Conservation (phyloP, 176 grass and related monocot species). For the Avena sativa region DNA sequence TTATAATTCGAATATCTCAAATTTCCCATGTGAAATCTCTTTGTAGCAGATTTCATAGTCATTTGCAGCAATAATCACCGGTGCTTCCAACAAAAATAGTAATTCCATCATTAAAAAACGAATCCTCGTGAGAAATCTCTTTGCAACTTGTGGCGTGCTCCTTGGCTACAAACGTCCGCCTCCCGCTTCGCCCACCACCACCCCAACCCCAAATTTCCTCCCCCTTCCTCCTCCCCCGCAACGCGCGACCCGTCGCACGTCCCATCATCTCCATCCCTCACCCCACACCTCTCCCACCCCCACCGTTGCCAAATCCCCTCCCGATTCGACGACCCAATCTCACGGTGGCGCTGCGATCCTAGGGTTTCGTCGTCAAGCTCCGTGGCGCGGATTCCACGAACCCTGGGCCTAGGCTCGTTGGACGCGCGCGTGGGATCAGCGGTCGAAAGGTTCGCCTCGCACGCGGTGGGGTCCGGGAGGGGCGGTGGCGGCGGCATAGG, state of each 20-base stretch:
- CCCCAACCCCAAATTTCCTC: background rate
- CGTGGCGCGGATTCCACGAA: background rate
- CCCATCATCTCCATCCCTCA: background rate
- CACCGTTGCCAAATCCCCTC: background rate
- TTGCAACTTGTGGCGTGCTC: background rate
- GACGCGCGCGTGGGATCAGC: background rate
- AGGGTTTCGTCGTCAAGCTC: constrained; percentile 29
- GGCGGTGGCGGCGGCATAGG: background rate
- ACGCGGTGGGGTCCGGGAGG: background rate
- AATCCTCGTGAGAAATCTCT: too few species aligned
- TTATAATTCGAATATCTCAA: too few species aligned
- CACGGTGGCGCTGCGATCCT: background rate
- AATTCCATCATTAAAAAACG: too few species aligned
- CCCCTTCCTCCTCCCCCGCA: constrained; percentile 41
- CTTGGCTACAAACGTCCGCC: constrained; percentile 23
- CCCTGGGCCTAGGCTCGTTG: background rate
- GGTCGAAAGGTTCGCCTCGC: background rate
- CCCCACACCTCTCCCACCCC: background rate
- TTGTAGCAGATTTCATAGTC: too few species aligned
- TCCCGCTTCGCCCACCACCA: constrained; percentile 23
- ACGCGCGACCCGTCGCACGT: constrained; percentile 44
- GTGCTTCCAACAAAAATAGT: too few species aligned
- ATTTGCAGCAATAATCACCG: too few species aligned
- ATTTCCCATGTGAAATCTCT: too few species aligned
- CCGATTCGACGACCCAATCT: background rate